Evolutionary conservation across 305 asterid species (phyloP), one percentile per base, ranked within the genome.

Genomic region (Fraxinus platypoda): DNA sequence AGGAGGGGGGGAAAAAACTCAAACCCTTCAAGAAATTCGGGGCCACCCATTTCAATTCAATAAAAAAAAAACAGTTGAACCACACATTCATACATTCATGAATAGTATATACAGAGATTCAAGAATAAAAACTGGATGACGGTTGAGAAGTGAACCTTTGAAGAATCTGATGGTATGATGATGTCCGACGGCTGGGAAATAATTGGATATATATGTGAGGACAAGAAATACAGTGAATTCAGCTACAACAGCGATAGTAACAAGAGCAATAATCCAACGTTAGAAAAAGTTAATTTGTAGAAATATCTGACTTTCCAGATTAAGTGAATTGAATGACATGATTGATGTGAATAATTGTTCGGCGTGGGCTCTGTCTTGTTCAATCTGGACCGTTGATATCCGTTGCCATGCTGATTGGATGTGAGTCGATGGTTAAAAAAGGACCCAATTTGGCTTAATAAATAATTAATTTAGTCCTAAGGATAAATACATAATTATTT

Each of bases 121-220:
- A 26, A 34, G 19, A 81, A 81, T 21, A 19, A 57, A 30, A 52
- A 74, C 23, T 57, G 82, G 83, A 1, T 52, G 8, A 17, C 78
- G 52, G 25, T 79, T 8, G 74, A 85, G 83, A 66, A 79, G 77
- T 81, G 78, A 85, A 87, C 86, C 88, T 83, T 43, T 30, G 78
- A 62, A 72, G 86, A 84, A 84, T 79, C 83, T 57, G 83, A 83
- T 35, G 84, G 62, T 77, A 82, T 80, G 71, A 74, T 66, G 79
- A 74, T 25, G 49, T 30, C 62, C 26, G 71, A 81, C 80, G 77
- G 83, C 82, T 59, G 70, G 52, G 71, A n/a, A 41, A 70, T 79
- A 23, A 23, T 62, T 4, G 31, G 71, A 62, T 19, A 62, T 2
- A 25, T 23, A 34, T 15, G 21, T 49, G 30, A 35, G 6, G 84